Conservation (phyloP, 768 basidiomycete species). For the Pleurotus ostreatus region DNA sequence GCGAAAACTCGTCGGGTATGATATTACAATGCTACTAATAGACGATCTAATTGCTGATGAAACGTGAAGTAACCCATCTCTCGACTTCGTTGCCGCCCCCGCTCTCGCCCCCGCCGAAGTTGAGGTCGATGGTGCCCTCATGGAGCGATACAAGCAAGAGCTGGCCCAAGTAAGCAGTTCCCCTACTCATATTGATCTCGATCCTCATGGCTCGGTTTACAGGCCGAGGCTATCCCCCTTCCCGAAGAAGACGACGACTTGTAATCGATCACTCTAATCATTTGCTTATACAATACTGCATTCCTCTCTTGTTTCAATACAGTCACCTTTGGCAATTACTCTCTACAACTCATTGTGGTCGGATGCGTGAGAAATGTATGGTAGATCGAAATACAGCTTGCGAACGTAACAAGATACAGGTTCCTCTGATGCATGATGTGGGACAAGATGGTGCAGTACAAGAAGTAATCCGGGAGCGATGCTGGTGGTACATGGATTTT, state of each 20-base stretch:
- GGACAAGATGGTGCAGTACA: background rate
- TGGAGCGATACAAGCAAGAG: conserved; percentile 77
- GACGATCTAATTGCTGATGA: background rate
- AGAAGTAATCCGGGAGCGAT: background rate
- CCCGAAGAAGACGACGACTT: conserved; percentile 97
- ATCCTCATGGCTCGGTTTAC: background rate
- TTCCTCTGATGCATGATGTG: conserved; percentile 7
- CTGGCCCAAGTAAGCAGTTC: conserved; percentile 51
- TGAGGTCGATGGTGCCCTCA: conserved; percentile 70
- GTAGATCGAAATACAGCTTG: conserved; percentile 5
- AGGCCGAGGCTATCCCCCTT: conserved; percentile 91
- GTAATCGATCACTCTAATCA: conserved; percentile 26
- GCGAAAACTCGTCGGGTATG: conserved; percentile 94
- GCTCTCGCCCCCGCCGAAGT: conserved; percentile 95
- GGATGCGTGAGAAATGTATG: too few species aligned
- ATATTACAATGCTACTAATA: conserved; percentile 9
- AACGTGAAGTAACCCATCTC: conserved; percentile 60
- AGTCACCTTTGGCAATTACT: conserved; percentile 16
- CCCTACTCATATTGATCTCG: too few species aligned
- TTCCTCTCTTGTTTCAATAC: conserved; percentile 6
- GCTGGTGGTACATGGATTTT: background rate
- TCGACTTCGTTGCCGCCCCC: conserved; percentile 97
- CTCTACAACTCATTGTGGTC: background rate
- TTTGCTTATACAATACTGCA: conserved; percentile 7
- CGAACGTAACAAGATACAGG: conserved; percentile 21